Evolutionary conservation across 2,329 filamentous ascomycete genomes (phyloP).

Genomic region (Aspergillus tamarii): DNA sequence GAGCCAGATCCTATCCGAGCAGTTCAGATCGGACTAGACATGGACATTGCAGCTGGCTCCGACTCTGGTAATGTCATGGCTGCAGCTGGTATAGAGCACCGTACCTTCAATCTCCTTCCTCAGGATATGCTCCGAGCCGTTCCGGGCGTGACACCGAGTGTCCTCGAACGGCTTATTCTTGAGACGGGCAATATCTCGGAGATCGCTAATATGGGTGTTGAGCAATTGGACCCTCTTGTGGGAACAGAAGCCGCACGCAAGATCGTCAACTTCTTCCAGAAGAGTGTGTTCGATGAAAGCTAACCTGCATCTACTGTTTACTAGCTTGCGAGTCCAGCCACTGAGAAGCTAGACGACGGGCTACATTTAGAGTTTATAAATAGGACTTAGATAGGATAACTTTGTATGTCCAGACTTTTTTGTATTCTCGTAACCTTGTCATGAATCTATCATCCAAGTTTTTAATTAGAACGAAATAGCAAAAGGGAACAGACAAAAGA

Average conservation of each 20-base stretch:
- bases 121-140: constrained; percentile 88
- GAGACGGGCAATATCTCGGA: constrained; percentile 77
- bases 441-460: constrained; percentile 37
- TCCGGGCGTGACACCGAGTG: constrained; percentile 81
- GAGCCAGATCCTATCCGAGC: constrained; percentile 91
- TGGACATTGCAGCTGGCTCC: constrained; percentile 42
- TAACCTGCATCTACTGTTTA: constrained; percentile 13
- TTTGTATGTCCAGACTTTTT: constrained; percentile 21
- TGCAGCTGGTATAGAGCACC: constrained; percentile 57
- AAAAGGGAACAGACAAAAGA: constrained; percentile 33
- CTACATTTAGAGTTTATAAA: constrained; percentile 21
- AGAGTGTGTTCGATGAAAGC: constrained; percentile 56
- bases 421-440: constrained; percentile 38
- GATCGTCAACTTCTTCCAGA: constrained; percentile 80
- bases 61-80: constrained; percentile 56
- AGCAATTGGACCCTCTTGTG: constrained; percentile 72
- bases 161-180: constrained; percentile 71
- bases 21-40: constrained; percentile 77
- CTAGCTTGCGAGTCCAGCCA: neutral
- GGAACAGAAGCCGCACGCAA: constrained; percentile 76
- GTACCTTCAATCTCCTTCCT: constrained; percentile 79
- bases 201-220: constrained; percentile 81
- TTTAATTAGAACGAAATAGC: constrained; percentile 25
- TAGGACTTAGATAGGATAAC: constrained; percentile 3
- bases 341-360: neutral